phyloP scores from a whole-genome alignment of 1,284 basidiomycete genomes.

The Thelephora terrestris region DNA sequence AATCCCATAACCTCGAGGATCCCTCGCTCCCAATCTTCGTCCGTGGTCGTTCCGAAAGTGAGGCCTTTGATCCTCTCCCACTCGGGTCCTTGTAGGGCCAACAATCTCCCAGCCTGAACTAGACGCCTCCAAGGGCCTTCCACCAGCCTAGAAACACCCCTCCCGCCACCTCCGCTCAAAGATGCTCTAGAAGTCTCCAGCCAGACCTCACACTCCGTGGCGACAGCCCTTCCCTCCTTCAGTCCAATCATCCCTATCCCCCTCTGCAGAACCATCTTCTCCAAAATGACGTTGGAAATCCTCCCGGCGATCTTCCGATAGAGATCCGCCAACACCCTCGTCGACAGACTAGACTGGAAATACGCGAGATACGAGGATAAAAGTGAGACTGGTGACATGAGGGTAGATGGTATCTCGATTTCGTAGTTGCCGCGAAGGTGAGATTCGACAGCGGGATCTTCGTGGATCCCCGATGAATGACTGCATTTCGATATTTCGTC shows the following conservation, averaged over 20 bases:
- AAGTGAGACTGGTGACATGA: slow-evolving; percentile 62
- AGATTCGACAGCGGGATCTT: neutral
- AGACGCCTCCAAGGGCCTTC: slow-evolving; percentile 67
- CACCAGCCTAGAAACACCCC: slow-evolving; percentile 14
- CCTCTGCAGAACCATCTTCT: slow-evolving; percentile 73
- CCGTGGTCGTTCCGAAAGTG: slow-evolving; percentile 33
- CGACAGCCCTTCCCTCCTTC: slow-evolving; percentile 44
- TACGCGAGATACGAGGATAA: slow-evolving; percentile 64
- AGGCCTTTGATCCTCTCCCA: slow-evolving; percentile 34
- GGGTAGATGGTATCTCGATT: slow-evolving; percentile 48
- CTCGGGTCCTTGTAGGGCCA: slow-evolving; percentile 44
- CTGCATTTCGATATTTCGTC: slow-evolving; percentile 1
- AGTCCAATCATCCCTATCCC: slow-evolving; percentile 49
- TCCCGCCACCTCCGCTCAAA: slow-evolving; percentile 23
- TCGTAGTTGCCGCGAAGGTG: slow-evolving; percentile 25
- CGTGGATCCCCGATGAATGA: neutral
- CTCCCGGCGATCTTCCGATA: slow-evolving; percentile 64
- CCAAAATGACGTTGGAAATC: slow-evolving; percentile 65
- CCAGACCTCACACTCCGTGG: slow-evolving; percentile 70
- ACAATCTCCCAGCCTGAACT: slow-evolving; percentile 54
- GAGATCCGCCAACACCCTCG: slow-evolving; percentile 39
- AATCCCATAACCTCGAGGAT: slow-evolving; percentile 37
- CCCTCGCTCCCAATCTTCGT: slow-evolving; percentile 27
- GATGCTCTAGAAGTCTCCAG: slow-evolving; percentile 59
- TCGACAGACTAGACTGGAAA: slow-evolving; percentile 51